A percentile compares a stretch with the other conserved stretches of the same genome.
Evolutionary conservation across 768 basidiomycete genomes (phyloP).

Genomic region (Tephrocybe sp.): DNA sequence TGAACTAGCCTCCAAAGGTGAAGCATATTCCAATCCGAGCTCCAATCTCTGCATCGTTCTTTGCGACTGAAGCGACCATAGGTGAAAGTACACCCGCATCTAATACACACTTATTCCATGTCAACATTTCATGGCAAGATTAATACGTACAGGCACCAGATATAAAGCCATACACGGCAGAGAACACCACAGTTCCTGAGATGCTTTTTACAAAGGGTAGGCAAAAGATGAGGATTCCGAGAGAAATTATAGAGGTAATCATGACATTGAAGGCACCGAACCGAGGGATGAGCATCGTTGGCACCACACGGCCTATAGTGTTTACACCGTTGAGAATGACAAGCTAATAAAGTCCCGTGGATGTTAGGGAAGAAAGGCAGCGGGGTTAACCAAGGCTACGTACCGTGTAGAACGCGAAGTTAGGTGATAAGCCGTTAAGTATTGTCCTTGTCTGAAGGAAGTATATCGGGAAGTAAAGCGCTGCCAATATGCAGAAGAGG

Average conservation of each 20-base stretch:
- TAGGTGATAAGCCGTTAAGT: constrained; percentile 38
- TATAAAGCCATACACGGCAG: constrained; percentile 39
- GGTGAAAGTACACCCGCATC: constrained; percentile 42
- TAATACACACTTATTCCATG: constrained; percentile 7
- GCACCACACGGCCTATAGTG: constrained; percentile 34
- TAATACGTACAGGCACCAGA: constrained; percentile 33
- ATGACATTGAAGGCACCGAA: constrained; percentile 28
- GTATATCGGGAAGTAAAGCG: constrained; percentile 52
- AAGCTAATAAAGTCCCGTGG: constrained; percentile 27
- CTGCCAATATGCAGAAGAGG: constrained; percentile 30
- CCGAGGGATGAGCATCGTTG: constrained; percentile 30
- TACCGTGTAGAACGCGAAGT: constrained; percentile 57
- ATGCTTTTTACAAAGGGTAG: constrained; percentile 29
- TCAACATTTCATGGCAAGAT: neutral
- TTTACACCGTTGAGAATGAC: constrained; percentile 51
- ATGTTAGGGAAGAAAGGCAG: neutral
- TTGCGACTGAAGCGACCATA: constrained; percentile 40
- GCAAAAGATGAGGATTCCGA: constrained; percentile 32
- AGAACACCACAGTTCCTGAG: constrained; percentile 29
- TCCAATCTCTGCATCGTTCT: constrained; percentile 48
- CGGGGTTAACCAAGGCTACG: neutral
- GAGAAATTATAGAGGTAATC: constrained; percentile 24
- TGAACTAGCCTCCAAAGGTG: constrained; percentile 18
- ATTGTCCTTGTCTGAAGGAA: constrained; percentile 46
- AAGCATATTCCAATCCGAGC: constrained; percentile 51